Base-by-base conservation (phyloP, 129 eudicot genomes). In the Artemisia tridentata region DNA sequence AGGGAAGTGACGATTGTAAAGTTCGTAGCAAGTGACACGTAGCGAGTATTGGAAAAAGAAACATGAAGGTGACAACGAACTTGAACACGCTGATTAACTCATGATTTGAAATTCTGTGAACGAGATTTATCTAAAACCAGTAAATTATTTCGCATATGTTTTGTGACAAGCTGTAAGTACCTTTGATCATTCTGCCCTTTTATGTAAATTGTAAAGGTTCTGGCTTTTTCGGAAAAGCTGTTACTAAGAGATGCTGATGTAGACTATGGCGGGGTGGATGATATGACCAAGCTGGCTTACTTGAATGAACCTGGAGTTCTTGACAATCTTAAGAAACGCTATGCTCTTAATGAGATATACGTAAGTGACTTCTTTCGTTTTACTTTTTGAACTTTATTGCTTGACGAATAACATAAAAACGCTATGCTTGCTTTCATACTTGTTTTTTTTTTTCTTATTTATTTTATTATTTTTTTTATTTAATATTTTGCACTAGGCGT, bases 251-350 rank as follows among this genome's bases (percentile, higher is more conserved):
- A 95, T 63, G 90, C 84, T 11, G 99, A 95, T 78, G 88, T 86
- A 27, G 99, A 95, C 61, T 85, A 82, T 77, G 99, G 99, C 7
- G 99, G 99, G 75, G 99, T 95, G 16, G 99, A 95, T 80, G 99
- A 95, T 74, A 95, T 95, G 99, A 95, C 99, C 69, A 95, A 95
- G 67, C 76, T 95, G 79, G 90, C 99, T 13, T 95, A 95, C 72
- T 75, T 95, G 81, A 95, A 95, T 75, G 99, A 95, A 82, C 97
- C 99, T 49, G 96, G 99, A 53, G 99, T 95, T 75, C 95, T 95
- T 58, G 95, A 95, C 69, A 95, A 95, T 78, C 90, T 95, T 20
- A 89, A 83, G 83, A 95, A 88, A 73, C 80, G 97, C 59, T 95
- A 95, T 65, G 84, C 88, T 38, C 96, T 95, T 55, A 91, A 95